Conservation (phyloP, 2,329 filamentous ascomycete genomes). For the Cytospora schulzeri region DNA sequence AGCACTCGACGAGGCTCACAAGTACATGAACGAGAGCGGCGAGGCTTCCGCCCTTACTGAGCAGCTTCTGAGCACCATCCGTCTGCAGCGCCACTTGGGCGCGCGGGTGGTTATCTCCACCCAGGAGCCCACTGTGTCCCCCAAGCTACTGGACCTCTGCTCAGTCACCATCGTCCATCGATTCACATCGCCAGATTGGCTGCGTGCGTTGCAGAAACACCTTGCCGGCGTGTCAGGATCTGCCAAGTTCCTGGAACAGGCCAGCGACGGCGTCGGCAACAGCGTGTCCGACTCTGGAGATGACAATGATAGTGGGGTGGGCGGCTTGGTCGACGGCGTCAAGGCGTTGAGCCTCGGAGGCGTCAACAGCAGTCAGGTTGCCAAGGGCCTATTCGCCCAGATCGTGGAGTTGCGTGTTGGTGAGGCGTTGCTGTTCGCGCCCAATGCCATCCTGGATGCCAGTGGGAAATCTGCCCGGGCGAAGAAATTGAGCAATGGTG, state of each 20-base stretch:
- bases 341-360: constrained; percentile 24
- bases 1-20: constrained; percentile 78
- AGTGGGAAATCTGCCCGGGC: constrained; percentile 18
- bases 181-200: constrained; percentile 53
- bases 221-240: constrained; percentile 35
- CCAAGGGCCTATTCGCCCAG: constrained; percentile 41
- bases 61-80: constrained; percentile 62
- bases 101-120: constrained; percentile 72
- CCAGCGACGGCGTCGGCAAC: constrained; percentile 7
- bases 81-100: constrained; percentile 71
- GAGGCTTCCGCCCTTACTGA: constrained; percentile 63
- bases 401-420: constrained; percentile 48
- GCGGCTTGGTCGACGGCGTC: constrained; percentile 8
- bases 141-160: constrained; percentile 69
- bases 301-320: neutral
- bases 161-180: constrained; percentile 72
- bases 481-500: constrained; percentile 40
- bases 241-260: constrained; percentile 29
- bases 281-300: neutral
- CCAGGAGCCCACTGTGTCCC: constrained; percentile 74
- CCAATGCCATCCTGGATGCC: constrained; percentile 44
- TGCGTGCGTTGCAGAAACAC: constrained; percentile 35
- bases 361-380: constrained; percentile 29
- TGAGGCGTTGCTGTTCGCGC: constrained; percentile 51
- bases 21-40: constrained; percentile 64